Percentiles rank a stretch among this genome's conserved stretches.
Evolutionary conservation across 345 rosid species (phyloP).

Genomic region (Populus pruinosa): DNA sequence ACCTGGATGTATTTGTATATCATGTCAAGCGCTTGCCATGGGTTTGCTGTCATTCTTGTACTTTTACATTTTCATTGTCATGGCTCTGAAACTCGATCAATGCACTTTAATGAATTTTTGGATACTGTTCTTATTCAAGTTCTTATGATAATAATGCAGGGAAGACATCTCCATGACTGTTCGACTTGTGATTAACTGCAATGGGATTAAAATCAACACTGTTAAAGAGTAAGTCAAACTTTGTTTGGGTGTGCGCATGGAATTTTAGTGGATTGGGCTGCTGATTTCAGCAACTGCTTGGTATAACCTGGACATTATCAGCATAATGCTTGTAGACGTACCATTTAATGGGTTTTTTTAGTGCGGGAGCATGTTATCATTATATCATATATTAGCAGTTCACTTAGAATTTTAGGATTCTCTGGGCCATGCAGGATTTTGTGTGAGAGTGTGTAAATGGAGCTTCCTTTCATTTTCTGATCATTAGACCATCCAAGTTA

Average conservation of each 20-base stretch:
- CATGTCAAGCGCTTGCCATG: neutral
- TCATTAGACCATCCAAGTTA: neutral
- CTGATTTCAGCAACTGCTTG: constrained; percentile 1
- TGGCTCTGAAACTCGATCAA: neutral
- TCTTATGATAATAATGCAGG: constrained; percentile 39
- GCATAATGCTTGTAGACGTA: neutral
- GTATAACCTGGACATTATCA: neutral
- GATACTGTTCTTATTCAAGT: neutral
- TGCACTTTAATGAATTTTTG: neutral
- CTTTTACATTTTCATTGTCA: neutral
- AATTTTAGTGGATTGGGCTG: constrained; percentile 6
- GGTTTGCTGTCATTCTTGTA: neutral
- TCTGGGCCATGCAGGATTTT: neutral
- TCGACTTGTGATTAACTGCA: constrained; percentile 88
- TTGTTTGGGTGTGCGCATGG: neutral
- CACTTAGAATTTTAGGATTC: neutral
- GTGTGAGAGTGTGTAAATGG: neutral
- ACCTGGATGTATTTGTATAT: neutral
- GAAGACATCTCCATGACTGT: constrained; percentile 83
- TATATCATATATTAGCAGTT: neutral
- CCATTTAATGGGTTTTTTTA: neutral
- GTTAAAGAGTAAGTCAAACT: constrained; percentile 72
- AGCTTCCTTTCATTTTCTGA: neutral
- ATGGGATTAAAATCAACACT: constrained; percentile 73
- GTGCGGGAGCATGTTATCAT: neutral